Conservation (phyloP, 75 land plant species). For the Pinus tabuliformis region DNA sequence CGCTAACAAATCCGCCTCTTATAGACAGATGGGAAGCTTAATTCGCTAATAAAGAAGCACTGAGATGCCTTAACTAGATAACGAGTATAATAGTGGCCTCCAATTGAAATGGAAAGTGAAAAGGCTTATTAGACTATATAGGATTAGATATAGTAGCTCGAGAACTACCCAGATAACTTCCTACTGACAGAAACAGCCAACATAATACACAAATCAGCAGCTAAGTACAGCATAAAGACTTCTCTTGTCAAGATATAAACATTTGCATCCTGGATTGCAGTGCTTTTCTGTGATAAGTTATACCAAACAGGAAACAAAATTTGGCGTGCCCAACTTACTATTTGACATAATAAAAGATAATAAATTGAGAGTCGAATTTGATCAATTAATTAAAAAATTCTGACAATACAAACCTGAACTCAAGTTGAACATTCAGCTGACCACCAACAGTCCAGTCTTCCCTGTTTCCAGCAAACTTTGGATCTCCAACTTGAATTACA, state of each 20-base stretch:
- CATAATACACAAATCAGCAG: no score
- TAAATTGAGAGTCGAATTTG: not conserved
- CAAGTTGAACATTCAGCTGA: constrained; percentile 46
- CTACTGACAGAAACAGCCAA: no score
- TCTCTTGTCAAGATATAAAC: not conserved
- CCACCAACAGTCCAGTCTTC: constrained; percentile 84
- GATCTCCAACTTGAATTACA: constrained; percentile 90
- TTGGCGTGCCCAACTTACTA: not conserved
- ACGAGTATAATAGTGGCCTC: not conserved
- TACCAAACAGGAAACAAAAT: not conserved
- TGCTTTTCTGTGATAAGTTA: not conserved
- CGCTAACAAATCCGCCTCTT: not conserved
- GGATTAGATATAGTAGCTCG: not conserved
- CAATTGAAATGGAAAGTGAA: not conserved
- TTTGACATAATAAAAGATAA: not conserved
- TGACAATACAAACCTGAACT: constrained; percentile 41
- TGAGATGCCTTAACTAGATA: not conserved
- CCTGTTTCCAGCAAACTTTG: constrained; percentile 52
- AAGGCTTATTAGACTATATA: not conserved
- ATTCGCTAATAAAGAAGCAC: not conserved
- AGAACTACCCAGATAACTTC: not conserved
- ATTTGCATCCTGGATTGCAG: not conserved
- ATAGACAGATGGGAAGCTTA: not conserved
- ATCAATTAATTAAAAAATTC: not conserved
- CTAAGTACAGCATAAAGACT: no score